Percentiles rank a stretch among this genome's conserved stretches.
Conservation (phyloP, 306 rosid genomes). For the Cucumis hystrix region DNA sequence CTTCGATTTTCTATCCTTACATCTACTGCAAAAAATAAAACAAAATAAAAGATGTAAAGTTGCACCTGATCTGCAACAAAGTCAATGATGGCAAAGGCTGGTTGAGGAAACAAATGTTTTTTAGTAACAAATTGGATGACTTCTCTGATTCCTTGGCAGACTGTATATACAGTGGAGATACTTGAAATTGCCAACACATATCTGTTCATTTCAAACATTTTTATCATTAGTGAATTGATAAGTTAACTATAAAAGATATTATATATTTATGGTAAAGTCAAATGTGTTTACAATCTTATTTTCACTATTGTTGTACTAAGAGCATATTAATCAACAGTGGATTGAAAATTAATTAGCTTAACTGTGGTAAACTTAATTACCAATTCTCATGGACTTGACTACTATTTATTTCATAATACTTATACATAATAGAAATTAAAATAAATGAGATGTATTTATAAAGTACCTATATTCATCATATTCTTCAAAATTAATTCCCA, state of each 20-base stretch:
- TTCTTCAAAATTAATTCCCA: conserved; percentile 36
- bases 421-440: background rate
- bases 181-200: conserved; percentile 42
- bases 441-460: background rate
- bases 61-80: conserved; percentile 67
- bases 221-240: too few relatives aligned
- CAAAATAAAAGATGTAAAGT: background rate
- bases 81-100: conserved; percentile 27
- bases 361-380: too few relatives aligned
- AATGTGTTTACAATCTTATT: too few relatives aligned
- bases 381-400: background rate
- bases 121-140: conserved; percentile 27
- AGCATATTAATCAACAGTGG: too few relatives aligned
- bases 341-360: too few relatives aligned
- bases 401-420: too few relatives aligned
- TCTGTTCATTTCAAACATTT: conserved; percentile 12
- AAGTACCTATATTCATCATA: conserved; percentile 52
- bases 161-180: conserved; percentile 37
- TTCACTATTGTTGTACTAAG: too few relatives aligned
- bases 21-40: too few relatives aligned
- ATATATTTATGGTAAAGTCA: too few relatives aligned
- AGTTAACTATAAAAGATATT: too few relatives aligned
- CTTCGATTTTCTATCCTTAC: too few relatives aligned
- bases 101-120: conserved; percentile 13
- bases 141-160: conserved; percentile 29